Conservation (phyloP, 345 rosid genomes). For the Balakata baccata region DNA sequence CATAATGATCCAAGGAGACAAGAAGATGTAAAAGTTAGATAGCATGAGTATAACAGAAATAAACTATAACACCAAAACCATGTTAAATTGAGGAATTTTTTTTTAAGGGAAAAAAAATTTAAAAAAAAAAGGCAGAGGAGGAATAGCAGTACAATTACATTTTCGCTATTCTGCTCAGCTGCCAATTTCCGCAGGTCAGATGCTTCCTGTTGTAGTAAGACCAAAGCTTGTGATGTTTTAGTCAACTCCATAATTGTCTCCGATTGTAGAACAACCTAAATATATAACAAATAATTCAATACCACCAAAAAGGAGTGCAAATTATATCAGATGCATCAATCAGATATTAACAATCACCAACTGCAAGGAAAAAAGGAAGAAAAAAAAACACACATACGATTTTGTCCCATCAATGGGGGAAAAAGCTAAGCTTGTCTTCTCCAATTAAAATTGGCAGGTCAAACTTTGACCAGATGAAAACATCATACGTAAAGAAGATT, state of each 20-base stretch:
- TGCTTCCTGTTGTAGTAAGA: slow-evolving; percentile 66
- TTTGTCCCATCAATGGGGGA: background rate
- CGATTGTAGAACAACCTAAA: slow-evolving; percentile 81
- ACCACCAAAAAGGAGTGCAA: background rate
- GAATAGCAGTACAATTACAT: slow-evolving; percentile 39
- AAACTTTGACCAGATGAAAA: background rate
- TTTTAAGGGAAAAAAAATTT: too few relatives aligned
- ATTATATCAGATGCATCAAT: background rate
- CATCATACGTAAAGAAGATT: background rate
- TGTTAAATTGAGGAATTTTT: background rate
- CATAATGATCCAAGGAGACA: too few relatives aligned
- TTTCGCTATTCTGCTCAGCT: slow-evolving; percentile 54
- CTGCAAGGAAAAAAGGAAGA: too few relatives aligned
- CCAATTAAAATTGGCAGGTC: background rate
- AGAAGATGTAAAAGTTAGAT: background rate
- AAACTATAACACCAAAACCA: background rate
- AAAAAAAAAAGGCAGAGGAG: background rate
- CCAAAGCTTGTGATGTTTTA: slow-evolving; percentile 75
- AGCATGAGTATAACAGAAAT: background rate
- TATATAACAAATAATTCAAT: slow-evolving; percentile 15
- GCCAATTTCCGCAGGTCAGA: slow-evolving; percentile 64
- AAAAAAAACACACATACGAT: background rate
- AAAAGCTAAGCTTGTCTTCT: background rate
- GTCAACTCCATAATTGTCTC: slow-evolving; percentile 94
- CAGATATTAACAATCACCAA: background rate